Evolutionary conservation across 2,329 filamentous ascomycete species (phyloP), one percentile per base, ranked within the genome.

Genomic region (Aspergillus arachidicola): DNA sequence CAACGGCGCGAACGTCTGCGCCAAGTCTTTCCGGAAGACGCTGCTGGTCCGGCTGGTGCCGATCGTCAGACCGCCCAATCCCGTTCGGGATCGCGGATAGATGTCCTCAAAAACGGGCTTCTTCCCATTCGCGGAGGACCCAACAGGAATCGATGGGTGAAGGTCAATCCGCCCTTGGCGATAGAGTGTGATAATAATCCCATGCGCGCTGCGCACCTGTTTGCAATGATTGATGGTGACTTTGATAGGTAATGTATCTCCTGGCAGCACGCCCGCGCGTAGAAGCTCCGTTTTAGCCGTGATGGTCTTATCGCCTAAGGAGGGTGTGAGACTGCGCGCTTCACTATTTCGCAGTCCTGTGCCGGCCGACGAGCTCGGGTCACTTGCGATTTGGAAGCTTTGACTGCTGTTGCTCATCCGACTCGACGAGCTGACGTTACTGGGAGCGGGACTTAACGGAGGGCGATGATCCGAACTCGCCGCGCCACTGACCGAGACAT

Each of bases 21-120:
- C 90, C 4, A 99, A 82, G 75, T 99, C 95, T 76, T 98, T 98
- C 59, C 95, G 90, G 75, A 97, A 98, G n/a, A 95, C 86, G 76
- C 94, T 95, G 74, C 89, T 94, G 2, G 93, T 94, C 43, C 92
- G 90, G 7, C 91, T 91, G 1, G 93, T 95, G 1, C 92, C 92
- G 46, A 98, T 83, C 1, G 94, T 96, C 32, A 98, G 82, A 0
- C 94, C 94, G 19, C 91, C 92, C 9, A 97, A 85, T 0, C 93
- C 94, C 0, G 93, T 96, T 64, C 91, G 89, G 2, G 93, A 97
- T 71, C 90, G 92, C 5, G 94, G 93, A 73, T 94, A 96, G 72
- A 91, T 92, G 64, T 96, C 92, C 69, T 94, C 91, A 71, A 90
- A 92, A 64, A 93, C 89, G 19, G 87, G 80, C 71, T 87, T 89